Percentiles rank a stretch among this genome's conserved stretches.
phyloP scores from a whole-genome alignment of 139 green algal species.

The Chlorella sp. region DNA sequence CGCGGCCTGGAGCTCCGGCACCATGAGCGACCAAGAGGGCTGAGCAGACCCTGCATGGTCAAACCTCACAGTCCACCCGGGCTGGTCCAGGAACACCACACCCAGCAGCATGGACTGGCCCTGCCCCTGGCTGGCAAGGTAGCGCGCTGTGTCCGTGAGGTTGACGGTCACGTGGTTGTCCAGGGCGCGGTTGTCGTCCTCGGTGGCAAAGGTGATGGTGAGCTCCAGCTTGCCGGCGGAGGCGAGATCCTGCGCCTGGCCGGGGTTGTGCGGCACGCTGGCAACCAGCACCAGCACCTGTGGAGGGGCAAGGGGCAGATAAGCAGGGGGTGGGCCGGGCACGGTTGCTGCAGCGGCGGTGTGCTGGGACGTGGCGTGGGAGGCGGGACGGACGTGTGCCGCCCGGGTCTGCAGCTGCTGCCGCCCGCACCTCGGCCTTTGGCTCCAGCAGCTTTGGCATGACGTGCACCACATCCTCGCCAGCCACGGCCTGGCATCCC shows the following conservation, averaged over 20 bases:
- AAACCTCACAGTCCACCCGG: conserved; percentile 18
- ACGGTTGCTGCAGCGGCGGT: background rate
- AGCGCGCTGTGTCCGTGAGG: background rate
- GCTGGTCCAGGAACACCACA: conserved; percentile 15
- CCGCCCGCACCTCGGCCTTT: conserved; percentile 19
- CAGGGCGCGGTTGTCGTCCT: conserved; percentile 4
- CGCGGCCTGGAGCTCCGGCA: conserved; percentile 18
- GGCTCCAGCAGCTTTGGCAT: conserved; percentile 30
- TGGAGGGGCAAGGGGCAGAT: background rate
- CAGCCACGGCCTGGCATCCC: conserved; percentile 13
- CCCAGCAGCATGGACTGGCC: conserved; percentile 1
- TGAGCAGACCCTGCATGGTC: conserved; percentile 5
- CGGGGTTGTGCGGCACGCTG: conserved; percentile 18
- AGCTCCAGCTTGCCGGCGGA: conserved; percentile 22
- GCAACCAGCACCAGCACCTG: conserved; percentile 32
- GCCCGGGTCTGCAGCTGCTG: background rate
- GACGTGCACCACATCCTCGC: conserved; percentile 36
- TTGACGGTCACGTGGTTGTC: conserved; percentile 1
- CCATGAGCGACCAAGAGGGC: conserved; percentile 9
- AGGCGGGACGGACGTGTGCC: background rate
- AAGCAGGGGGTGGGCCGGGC: background rate
- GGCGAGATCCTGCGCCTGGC: conserved; percentile 26
- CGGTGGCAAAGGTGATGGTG: conserved; percentile 8
- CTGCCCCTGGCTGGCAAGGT: background rate
- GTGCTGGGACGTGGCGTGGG: background rate